A percentile compares a stretch with the other conserved stretches of the same genome.
phyloP scores from a whole-genome alignment of 805 yeast genomes.

The Naumovozyma baii region DNA sequence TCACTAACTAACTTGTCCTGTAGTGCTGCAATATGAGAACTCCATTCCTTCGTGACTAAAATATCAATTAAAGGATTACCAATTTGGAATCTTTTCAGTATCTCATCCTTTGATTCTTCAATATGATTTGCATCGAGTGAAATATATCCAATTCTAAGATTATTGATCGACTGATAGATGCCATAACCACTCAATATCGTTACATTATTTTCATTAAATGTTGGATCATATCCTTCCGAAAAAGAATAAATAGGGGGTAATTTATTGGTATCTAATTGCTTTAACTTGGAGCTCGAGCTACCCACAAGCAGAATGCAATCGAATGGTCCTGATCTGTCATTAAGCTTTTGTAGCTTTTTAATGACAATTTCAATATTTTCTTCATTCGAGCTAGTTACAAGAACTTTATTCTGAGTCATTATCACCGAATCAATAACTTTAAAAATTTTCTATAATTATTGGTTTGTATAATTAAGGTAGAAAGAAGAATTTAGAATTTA shows the following conservation, averaged over 20 bases:
- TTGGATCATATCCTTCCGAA: slow-evolving; percentile 3
- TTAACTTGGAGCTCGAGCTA: slow-evolving; percentile 22
- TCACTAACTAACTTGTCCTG: slow-evolving; percentile 40
- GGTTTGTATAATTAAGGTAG: no score
- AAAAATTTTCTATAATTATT: no score
- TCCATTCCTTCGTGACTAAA: slow-evolving; percentile 53
- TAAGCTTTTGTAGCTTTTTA: slow-evolving; percentile 40
- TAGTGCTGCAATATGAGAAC: slow-evolving; percentile 39
- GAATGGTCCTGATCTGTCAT: slow-evolving; percentile 58
- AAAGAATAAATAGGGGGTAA: slow-evolving; percentile 9
- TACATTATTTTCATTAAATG: slow-evolving; percentile 12
- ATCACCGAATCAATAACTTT: no score
- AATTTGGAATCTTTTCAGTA: slow-evolving; percentile 12
- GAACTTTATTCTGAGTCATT: slow-evolving; percentile 2
- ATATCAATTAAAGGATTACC: slow-evolving; percentile 37
- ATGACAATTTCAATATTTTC: slow-evolving; percentile 25
- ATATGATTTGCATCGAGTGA: slow-evolving; percentile 23
- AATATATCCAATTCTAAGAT: slow-evolving; percentile 40
- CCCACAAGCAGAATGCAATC: slow-evolving; percentile 47
- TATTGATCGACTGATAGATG: slow-evolving; percentile 34
- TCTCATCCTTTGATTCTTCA: slow-evolving; percentile 18
- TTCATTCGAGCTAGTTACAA: slow-evolving; percentile 15
- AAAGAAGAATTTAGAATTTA: no score
- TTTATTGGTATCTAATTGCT: slow-evolving; percentile 12
- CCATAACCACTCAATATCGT: slow-evolving; percentile 31